Evolutionary conservation across 2,329 filamentous ascomycete species (phyloP), one percentile per base, ranked within the genome.

Genomic region (Penicillium sp.): DNA sequence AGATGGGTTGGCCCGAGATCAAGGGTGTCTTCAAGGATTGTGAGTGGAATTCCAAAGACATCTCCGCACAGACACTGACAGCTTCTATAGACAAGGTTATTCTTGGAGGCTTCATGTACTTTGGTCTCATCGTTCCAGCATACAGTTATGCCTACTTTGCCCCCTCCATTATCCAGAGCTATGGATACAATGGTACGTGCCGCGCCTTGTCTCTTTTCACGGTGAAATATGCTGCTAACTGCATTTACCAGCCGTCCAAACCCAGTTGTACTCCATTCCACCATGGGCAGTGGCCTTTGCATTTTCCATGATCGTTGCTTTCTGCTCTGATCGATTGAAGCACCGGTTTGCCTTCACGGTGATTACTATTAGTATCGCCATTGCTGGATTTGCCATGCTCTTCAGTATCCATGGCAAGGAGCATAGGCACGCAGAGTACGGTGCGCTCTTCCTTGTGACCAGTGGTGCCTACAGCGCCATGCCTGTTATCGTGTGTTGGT

Each of bases 401-500:
- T 74, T 95, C 44, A 75, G 77, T 10, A 82, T 92, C 5, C 87
- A 92, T 69, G 73, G 88, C 65, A 47, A 51, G 6, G 61, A 54
- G 13, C 81, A 90, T 67, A 76, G 74, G 0, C 56, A 79, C 11
- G 73, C 89, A 6, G 81, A 94, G 68, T 96, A 96, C 63, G 87
- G 78, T 0, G 89, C 87, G 0, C 79, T 96, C 0, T 95, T 95
- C 76, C 76, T 96, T 28, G 83, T 95, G 44, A 87, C 89, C 2
- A 85, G 85, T 74, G 90, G 90, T 44, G 81, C 83, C 0, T 96
- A 95, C 72, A 85, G 84, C 1, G 89, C 91, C n/a, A 92, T 96
- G 87, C 91, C 92, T 0, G 85, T 96, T 27, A 83, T 91, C 39
- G 82, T 91, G 7, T 91, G 87, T 69, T 92, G 88, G 88, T 91